Evolutionary conservation across 2,329 filamentous ascomycete genomes (phyloP), one percentile per base, ranked within the genome.

Genomic region (Didymella sp.): DNA sequence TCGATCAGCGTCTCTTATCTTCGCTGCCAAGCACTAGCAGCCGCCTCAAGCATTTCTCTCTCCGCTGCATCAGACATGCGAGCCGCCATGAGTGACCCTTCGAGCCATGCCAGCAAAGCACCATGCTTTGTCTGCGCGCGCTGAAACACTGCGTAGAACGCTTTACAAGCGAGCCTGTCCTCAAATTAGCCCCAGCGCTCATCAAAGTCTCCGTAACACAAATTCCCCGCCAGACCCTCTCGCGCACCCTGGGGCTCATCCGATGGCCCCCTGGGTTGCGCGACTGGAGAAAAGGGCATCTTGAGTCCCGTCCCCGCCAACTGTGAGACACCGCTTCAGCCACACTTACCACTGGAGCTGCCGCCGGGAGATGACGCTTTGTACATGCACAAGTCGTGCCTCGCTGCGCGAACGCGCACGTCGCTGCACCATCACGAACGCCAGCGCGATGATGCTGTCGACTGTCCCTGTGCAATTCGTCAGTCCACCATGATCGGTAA

Each of bases 51-150:
- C 63, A 73, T 59, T 50, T 59, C 58, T 58, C 68, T 62, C 57
- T 76, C 75, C 55, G 62, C 62, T 46, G 60, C 57, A 58, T 63
- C 57, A 35, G 64, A 67, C 43, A 69, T 67, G 60, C 64, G 64
- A 51, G 60, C 63, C 31, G 70, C 64, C 54, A 56, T 59, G 59
- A 78, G 62, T 59, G 75, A 72, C 48, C 42, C 56, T 45, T 68
- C 80, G 58, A 96, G 76, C 91, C 91, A 96, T 28, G 72, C 73
- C 55, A 97, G 75, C 13, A 93, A 82, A 27, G 77, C 76, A 5
- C 69, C 70, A 74, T 92, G 91, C 51, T 81, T 84, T 30, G 88
- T 88, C 80, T 96, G 92, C 73, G 89, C 91, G 64, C 81, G 83
- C 44, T 76, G 73, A 66, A 97, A 80, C 25, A 95, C 87, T 48